A percentile compares a stretch with the other conserved stretches of the same genome.
Evolutionary conservation across 345 rosid genomes (phyloP).

Genomic region (Combretum micranthum): DNA sequence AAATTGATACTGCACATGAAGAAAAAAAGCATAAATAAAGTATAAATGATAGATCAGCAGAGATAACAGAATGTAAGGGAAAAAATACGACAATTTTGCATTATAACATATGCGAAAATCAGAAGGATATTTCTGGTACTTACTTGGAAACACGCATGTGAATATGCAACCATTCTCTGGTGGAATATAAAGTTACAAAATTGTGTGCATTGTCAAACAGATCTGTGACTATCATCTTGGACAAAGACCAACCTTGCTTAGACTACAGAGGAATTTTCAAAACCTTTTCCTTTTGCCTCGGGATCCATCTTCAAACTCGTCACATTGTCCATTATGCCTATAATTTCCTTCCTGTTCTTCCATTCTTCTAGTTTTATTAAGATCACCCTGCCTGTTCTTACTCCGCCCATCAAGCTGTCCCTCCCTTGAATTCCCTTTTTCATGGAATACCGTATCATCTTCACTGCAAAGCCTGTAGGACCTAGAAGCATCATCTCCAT

Average conservation of each 20-base stretch:
- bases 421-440: slow-evolving; percentile 46
- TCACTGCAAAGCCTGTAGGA: slow-evolving; percentile 43
- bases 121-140: neutral
- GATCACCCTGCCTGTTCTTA: slow-evolving; percentile 46
- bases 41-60: no score
- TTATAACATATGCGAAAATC: no score
- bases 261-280: slow-evolving; percentile 17
- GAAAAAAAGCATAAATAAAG: no score
- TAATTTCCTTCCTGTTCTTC: slow-evolving; percentile 60
- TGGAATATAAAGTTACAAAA: neutral
- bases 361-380: slow-evolving; percentile 38
- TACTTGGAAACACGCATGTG: slow-evolving; percentile 1
- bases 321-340: slow-evolving; percentile 40
- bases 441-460: slow-evolving; percentile 37
- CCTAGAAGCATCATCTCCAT: slow-evolving; percentile 46
- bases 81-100: no score
- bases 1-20: no score
- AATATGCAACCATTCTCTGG: neutral
- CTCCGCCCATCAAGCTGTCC: slow-evolving; percentile 53
- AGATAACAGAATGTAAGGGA: no score
- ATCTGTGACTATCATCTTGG: neutral
- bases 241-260: slow-evolving; percentile 10
- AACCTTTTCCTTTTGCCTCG: slow-evolving; percentile 57
- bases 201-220: slow-evolving; percentile 5
- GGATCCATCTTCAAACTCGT: slow-evolving; percentile 45